Percentiles rank a stretch among this genome's conserved stretches.
Evolutionary conservation across 2,329 filamentous ascomycete species (phyloP).

Genomic region (Beauveria scarabaeidicola): DNA sequence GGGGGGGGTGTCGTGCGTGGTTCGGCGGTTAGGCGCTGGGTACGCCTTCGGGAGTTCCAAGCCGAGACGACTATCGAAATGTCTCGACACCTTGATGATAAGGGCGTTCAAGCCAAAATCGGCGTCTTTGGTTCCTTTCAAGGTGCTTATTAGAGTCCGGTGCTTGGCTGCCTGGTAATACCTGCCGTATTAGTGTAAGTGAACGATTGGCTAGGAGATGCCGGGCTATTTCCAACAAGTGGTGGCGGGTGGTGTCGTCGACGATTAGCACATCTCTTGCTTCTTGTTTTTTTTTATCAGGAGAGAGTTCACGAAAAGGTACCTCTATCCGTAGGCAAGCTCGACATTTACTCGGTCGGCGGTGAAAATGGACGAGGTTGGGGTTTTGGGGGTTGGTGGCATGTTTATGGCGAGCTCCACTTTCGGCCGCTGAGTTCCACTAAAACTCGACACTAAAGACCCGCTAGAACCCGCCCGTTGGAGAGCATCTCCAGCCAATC

Average conservation of each 20-base stretch:
- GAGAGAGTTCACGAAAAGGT: not conserved
- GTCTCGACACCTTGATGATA: no score
- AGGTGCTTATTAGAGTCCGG: no score
- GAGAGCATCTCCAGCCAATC: not conserved
- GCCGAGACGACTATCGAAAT: not conserved
- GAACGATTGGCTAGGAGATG: no score
- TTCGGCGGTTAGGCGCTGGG: not conserved
- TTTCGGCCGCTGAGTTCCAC: not conserved
- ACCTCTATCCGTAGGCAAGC: not conserved
- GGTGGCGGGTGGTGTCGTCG: no score
- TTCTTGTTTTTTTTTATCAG: no score
- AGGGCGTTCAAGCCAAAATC: no score
- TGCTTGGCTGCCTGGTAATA: no score
- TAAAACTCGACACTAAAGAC: not conserved
- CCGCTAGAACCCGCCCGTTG: not conserved
- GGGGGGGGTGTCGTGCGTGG: not conserved
- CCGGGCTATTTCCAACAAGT: no score
- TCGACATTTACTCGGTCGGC: not conserved
- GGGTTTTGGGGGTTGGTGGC: not conserved
- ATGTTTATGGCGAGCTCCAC: not conserved
- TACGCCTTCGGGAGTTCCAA: not conserved
- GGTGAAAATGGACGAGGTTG: constrained; percentile 8
- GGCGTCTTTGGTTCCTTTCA: not conserved
- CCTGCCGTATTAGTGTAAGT: no score
- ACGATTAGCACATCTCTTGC: no score